Conservation (phyloP, 345 rosid species). For the Syzygium oleosum region DNA sequence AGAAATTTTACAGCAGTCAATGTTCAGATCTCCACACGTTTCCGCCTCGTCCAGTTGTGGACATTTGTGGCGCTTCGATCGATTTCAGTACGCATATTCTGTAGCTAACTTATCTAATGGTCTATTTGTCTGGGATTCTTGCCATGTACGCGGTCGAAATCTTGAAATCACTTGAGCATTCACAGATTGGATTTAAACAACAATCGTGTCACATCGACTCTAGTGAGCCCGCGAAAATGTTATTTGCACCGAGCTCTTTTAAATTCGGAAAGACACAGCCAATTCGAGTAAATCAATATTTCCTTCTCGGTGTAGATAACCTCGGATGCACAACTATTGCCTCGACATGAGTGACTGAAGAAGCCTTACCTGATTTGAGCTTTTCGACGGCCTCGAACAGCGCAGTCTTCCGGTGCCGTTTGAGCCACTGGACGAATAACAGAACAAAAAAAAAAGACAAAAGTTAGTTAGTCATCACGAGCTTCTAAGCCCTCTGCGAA, state of each 20-base stretch:
- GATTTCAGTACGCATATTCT: background rate
- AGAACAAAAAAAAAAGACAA: background rate
- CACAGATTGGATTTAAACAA: background rate
- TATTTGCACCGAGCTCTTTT: background rate
- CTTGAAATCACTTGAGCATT: background rate
- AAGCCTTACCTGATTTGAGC: slow-evolving; percentile 49
- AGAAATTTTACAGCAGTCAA: background rate
- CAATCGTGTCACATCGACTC: background rate
- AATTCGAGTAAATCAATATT: background rate
- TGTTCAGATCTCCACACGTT: background rate
- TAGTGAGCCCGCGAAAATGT: background rate
- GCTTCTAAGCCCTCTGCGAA: background rate
- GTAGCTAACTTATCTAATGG: background rate
- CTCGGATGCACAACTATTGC: background rate
- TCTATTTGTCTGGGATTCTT: background rate
- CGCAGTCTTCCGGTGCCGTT: slow-evolving; percentile 38
- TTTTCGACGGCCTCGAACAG: slow-evolving; percentile 58
- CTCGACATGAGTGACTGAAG: background rate
- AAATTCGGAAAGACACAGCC: background rate
- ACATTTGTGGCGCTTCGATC: background rate
- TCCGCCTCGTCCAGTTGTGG: background rate
- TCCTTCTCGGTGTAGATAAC: background rate
- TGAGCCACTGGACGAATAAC: slow-evolving; percentile 44
- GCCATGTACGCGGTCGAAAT: background rate
- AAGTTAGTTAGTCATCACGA: background rate